Evolutionary conservation across 768 basidiomycete species (phyloP).

Genomic region (Psilocybe sp.): DNA sequence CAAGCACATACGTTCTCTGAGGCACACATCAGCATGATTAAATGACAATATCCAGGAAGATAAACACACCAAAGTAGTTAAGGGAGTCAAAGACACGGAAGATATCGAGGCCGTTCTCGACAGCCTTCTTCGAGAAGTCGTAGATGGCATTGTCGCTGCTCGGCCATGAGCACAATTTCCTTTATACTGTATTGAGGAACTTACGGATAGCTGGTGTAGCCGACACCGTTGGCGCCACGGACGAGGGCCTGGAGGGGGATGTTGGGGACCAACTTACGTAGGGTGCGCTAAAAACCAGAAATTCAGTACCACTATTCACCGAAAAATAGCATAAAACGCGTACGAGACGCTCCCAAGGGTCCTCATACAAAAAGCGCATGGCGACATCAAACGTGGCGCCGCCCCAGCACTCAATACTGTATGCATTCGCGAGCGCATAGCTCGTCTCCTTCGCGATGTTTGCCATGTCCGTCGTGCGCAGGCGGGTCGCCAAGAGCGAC

Average conservation of each 20-base stretch:
- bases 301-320: not conserved
- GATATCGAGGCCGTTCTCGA: conserved; percentile 99
- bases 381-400: conserved; percentile 99
- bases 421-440: conserved; percentile 92
- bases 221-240: conserved; percentile 98
- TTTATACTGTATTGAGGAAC: conserved; percentile 21
- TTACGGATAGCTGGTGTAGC: conserved; percentile 97
- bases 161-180: conserved; percentile 10
- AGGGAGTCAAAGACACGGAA: conserved; percentile 99
- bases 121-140: conserved; percentile 98
- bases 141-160: conserved; percentile 95
- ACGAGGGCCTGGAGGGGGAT: conserved; percentile 98
- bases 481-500: conserved; percentile 92
- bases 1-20: conserved; percentile 67
- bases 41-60: no score
- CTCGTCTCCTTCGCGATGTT: conserved; percentile 99
- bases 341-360: conserved; percentile 98
- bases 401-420: conserved; percentile 98
- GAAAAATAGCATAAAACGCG: conserved; percentile 17
- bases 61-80: conserved; percentile 88
- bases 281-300: conserved; percentile 58
- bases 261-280: conserved; percentile 95
- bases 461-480: conserved; percentile 95
- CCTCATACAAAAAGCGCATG: conserved; percentile 99
- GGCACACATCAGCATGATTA: no score